Evolutionary conservation across 129 eudicot genomes (phyloP), one percentile per base, ranked within the genome.

Genomic region (Scalesia atractyloides): DNA sequence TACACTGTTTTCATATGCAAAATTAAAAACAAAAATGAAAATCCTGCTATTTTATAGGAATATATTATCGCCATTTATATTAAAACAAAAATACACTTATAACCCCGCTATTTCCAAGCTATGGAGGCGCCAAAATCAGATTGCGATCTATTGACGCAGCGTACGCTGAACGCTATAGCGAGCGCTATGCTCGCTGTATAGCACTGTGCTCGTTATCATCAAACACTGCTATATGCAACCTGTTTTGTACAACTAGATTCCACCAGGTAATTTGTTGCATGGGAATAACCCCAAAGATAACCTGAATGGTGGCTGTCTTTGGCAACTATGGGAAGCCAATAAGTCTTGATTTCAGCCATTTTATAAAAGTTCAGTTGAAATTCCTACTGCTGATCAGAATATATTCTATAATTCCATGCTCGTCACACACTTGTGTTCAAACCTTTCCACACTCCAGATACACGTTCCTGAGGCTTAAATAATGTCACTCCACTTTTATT

Each of bases 281-380:
- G 18, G 44, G 64, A 43, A 43, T 18, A 58, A 47, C 43, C 62
- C 64, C 22, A 77, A 77, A 52, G 72, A 58, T 77, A 24, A 63
- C 9, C n/a, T 7, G 39, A 49, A 34, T 61, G 72, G 76, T 61
- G 76, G 72, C 16, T 51, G 64, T 69, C 39, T 51, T 62, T 62
- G 76, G 20, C 72, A 39, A 41, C 49, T 62, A 62, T 24, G 36
- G 77, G 36, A 64, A 64, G 78, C 61, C 82, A 44, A 70, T 5
- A 64, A 78, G 67, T 18, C 51, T 14, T 34, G 67, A 71, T 71
- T 71, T 71, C 68, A 43, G 62, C 41, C 7, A 34, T 48, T 64
- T 54, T 71, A 16, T 71, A 48, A 71, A 78, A 62, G 67, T 26
- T 64, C 18, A 49, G 56, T 76, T 76, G 81, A 69, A 69, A 69